phyloP scores from a whole-genome alignment of 352 stramenopile species.

The Phytophthora podocarpi region DNA sequence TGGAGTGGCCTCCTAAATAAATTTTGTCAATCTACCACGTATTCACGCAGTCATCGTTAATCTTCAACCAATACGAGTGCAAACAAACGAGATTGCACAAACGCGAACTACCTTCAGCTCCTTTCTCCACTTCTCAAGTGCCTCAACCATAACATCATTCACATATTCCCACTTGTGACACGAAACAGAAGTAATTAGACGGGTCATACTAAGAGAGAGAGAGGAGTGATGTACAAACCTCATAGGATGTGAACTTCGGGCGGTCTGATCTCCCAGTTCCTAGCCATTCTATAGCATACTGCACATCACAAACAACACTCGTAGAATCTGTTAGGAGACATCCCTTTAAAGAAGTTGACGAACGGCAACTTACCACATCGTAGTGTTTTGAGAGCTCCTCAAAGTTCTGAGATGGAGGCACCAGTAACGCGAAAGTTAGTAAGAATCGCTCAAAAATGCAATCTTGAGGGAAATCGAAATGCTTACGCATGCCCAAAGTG shows the following conservation, averaged over 20 bases:
- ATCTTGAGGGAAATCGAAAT: too few relatives aligned
- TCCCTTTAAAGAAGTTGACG: too few relatives aligned
- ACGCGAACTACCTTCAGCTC: constrained; percentile 42
- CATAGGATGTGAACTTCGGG: constrained; percentile 57
- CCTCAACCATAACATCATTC: constrained; percentile 62
- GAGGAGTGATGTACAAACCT: constrained; percentile 30
- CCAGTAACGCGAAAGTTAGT: background rate
- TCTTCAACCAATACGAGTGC: background rate
- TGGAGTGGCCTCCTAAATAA: constrained; percentile 63
- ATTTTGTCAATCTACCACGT: constrained; percentile 57
- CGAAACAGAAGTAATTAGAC: background rate
- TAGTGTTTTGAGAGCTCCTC: constrained; percentile 60
- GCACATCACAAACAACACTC: background rate
- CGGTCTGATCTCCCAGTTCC: constrained; percentile 67
- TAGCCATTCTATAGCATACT: constrained; percentile 80
- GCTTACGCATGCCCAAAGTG: constrained; percentile 68
- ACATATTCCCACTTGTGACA: constrained; percentile 56
- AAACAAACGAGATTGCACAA: background rate
- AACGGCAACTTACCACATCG: constrained; percentile 44
- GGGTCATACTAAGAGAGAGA: background rate
- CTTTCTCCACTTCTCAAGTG: constrained; percentile 67
- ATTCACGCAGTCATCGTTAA: background rate
- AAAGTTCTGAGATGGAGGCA: constrained; percentile 53
- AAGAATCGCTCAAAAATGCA: constrained; percentile 2
- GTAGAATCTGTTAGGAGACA: too few relatives aligned